phyloP scores from a whole-genome alignment of 441 rosid genomes.

The Syzygium syzygioides region DNA sequence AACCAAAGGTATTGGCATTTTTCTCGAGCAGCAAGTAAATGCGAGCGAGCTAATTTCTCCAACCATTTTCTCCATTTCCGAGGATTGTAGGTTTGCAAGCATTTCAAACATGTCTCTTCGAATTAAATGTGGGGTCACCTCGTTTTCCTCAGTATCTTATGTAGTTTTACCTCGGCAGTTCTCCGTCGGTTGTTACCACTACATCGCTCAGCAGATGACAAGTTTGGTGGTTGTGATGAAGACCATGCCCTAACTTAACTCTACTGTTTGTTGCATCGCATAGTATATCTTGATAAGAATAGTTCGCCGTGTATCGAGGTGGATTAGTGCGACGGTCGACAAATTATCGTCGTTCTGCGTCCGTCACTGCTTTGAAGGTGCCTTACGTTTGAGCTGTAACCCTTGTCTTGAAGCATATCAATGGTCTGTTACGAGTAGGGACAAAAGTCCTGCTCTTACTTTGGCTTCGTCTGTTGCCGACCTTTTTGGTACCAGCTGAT shows the following conservation, averaged over 20 bases:
- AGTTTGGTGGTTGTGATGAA: not conserved
- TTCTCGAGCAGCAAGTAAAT: not conserved
- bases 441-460: fast-evolving
- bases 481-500: not conserved
- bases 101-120: not conserved
- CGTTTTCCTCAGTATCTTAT: not conserved
- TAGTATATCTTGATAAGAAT: not conserved
- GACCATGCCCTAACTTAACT: not conserved
- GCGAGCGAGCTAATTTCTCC: not conserved
- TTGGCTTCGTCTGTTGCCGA: not conserved
- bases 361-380: not conserved
- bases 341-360: not conserved
- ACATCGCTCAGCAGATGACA: not conserved
- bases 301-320: not conserved
- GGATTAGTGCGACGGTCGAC: not conserved
- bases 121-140: not conserved
- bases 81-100: not conserved
- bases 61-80: not conserved
- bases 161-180: not conserved
- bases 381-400: not conserved
- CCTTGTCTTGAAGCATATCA: not conserved
- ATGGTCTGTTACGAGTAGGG: fast-evolving
- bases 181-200: not conserved
- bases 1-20: not conserved
- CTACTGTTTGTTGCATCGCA: not conserved